Percentiles rank a stretch among this genome's conserved stretches.
Evolutionary conservation across 202 grass and related monocot genomes (phyloP).

Genomic region (Dendrocalamus latiflorus): DNA sequence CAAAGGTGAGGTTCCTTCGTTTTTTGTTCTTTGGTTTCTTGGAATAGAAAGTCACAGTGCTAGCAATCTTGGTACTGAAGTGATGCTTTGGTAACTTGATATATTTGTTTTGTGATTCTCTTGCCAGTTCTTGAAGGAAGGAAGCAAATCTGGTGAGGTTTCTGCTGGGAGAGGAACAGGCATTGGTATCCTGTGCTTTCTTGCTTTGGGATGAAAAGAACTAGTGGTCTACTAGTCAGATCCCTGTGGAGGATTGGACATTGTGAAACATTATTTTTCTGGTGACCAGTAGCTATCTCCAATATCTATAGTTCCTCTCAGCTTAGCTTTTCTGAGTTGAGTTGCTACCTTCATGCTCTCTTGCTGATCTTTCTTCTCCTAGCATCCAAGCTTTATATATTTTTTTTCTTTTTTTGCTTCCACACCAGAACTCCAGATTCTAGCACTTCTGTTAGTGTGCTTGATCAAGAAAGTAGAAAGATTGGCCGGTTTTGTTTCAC

Average conservation of each 20-base stretch:
- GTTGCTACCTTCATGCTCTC: constrained; percentile 1
- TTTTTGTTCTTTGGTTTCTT: constrained; percentile 15
- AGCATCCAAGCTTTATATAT: not conserved
- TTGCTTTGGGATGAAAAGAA: constrained; percentile 43
- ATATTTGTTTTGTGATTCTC: not conserved
- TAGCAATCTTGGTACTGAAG: constrained; percentile 13
- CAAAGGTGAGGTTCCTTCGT: constrained; percentile 7
- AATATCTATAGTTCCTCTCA: constrained; percentile 23
- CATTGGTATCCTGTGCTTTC: constrained; percentile 48
- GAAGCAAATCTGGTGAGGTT: constrained; percentile 45
- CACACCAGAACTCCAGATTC: not conserved
- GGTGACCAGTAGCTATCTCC: constrained; percentile 50
- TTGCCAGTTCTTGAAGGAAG: constrained; percentile 50
- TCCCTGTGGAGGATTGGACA: constrained; percentile 24
- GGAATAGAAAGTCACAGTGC: not conserved
- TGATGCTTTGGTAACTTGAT: constrained; percentile 17
- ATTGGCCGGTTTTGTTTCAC: not conserved
- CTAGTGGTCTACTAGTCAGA: constrained; percentile 16
- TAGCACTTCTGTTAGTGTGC: not conserved
- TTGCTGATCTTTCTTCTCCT: constrained; percentile 15
- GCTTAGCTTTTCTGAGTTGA: constrained; percentile 22
- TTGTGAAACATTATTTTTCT: constrained; percentile 17
- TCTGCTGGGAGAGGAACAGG: constrained; percentile 3
- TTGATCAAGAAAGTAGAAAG: constrained; percentile 10
- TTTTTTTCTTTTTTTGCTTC: not conserved